Evolutionary conservation across 2,329 filamentous ascomycete genomes (phyloP), one percentile per base, ranked within the genome.

Genomic region (Nothopassalora personata): DNA sequence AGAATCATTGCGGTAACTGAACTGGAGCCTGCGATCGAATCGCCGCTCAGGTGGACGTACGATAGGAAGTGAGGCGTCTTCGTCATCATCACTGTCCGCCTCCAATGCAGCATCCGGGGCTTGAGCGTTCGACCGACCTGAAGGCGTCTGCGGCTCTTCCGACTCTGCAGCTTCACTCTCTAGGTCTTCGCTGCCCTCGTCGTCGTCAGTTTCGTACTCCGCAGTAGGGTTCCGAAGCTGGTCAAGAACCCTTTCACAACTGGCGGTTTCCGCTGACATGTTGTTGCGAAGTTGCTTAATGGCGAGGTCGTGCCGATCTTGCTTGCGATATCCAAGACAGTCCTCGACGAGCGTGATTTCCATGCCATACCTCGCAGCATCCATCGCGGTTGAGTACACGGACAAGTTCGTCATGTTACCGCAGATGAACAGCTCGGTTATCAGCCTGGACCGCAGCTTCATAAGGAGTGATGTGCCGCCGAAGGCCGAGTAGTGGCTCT

Each of bases 401-500:
- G 91, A 92, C 36, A 95, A 79, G 68, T 97, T 97, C 47, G 88
- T 90, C 52, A 96, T 81, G 48, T 89, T 88, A 23, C 94, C 94
- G 69, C 90, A 95, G 27, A 97, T 83, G 74, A 89, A 97, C 11
- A 99, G 79, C 68, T 97, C 89, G 1, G 91, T 96, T 59, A 96
- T 85, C 65, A 97, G 86, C 63, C 86, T 89, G n/a, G 86, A 86
- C n/a, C 92, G 85, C 49, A 97, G 77, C n/a, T 85, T 81, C 53
- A 88, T 80, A 7, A 97, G 81, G 15, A 97, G 79, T 52, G 83
- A 82, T 0, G 87, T 90, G 8, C 84, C 85, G 55, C 86, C 83
- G 70, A 97, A 92, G 13, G 92, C 92, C 4, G 94, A 97, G 74
- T 97, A 97, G 66, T 90, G 84, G 5, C 85, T 85, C 73, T 96